phyloP scores from a whole-genome alignment of 108 stramenopile genomes.

The Skeletonema marinoi region DNA sequence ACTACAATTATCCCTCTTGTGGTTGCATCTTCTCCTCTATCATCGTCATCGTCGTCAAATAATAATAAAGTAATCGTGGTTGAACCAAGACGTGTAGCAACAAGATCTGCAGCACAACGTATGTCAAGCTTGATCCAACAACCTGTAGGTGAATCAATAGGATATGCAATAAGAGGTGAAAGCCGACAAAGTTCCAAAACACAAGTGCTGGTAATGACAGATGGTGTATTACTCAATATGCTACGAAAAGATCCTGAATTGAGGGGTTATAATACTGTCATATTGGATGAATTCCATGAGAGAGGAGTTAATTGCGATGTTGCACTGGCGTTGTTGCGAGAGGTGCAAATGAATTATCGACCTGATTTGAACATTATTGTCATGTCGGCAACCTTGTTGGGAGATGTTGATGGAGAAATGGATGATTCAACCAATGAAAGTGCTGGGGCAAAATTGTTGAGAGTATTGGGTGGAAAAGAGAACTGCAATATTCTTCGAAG shows the following conservation, averaged over 20 bases:
- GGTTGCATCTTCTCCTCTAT: background rate
- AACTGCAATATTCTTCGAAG: constrained; percentile 51
- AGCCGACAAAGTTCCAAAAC: constrained; percentile 26
- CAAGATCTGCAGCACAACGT: constrained; percentile 65
- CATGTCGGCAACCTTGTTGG: constrained; percentile 73
- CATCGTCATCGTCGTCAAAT: background rate
- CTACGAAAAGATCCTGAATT: constrained; percentile 61
- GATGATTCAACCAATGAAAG: background rate
- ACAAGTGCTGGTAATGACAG: constrained; percentile 58
- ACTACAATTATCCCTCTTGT: constrained; percentile 65
- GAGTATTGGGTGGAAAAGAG: constrained; percentile 47
- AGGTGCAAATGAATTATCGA: constrained; percentile 58
- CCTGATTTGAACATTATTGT: constrained; percentile 63
- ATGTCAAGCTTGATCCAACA: constrained; percentile 56
- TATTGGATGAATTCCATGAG: constrained; percentile 81
- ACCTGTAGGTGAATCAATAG: constrained; percentile 44
- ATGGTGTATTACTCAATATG: constrained; percentile 60
- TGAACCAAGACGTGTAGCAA: constrained; percentile 66
- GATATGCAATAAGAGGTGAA: constrained; percentile 70
- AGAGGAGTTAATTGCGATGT: constrained; percentile 70
- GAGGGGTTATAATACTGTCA: constrained; percentile 35
- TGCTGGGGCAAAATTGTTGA: constrained; percentile 41
- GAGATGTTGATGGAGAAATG: constrained; percentile 14
- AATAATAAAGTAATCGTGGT: constrained; percentile 47
- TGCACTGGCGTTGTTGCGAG: constrained; percentile 60